A percentile compares a stretch with the other conserved stretches of the same genome.
phyloP scores from a whole-genome alignment of 768 basidiomycete species.

The Russula earlei region DNA sequence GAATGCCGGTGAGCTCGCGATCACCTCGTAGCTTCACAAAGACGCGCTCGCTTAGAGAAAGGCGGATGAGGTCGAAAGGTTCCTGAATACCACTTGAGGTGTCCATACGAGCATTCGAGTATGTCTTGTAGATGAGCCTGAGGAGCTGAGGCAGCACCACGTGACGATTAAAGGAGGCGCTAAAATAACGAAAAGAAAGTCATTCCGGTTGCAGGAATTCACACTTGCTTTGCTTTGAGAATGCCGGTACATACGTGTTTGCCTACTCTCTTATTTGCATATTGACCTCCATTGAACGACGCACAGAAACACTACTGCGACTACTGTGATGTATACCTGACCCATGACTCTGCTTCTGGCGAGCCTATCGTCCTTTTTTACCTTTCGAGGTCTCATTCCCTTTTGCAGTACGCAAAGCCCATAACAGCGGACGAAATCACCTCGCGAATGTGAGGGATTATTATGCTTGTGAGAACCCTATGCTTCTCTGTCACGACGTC shows the following conservation, averaged over 20 bases:
- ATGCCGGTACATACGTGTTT: conserved; percentile 54
- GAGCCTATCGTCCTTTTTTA: conserved; percentile 19
- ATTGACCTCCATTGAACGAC: conserved; percentile 9
- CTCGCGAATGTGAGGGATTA: conserved; percentile 94
- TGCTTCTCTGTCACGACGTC: background rate
- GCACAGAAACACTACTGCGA: conserved; percentile 96
- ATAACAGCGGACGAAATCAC: conserved; percentile 96
- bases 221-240: background rate
- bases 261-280: background rate
- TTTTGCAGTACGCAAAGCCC: conserved; percentile 83
- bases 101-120: too few species aligned
- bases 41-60: conserved; percentile 94
- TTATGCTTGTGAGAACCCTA: conserved; percentile 61
- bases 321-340: conserved; percentile 89
- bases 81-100: conserved; percentile 75
- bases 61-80: conserved; percentile 93
- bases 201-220: too few species aligned
- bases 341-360: conserved; percentile 93
- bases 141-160: too few species aligned
- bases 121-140: too few species aligned
- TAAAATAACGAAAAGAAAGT: too few species aligned
- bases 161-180: too few species aligned
- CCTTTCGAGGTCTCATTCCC: background rate
- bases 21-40: conserved; percentile 97
- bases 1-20: conserved; percentile 79